phyloP scores from a whole-genome alignment of 441 rosid species.

The Viola pubescens region DNA sequence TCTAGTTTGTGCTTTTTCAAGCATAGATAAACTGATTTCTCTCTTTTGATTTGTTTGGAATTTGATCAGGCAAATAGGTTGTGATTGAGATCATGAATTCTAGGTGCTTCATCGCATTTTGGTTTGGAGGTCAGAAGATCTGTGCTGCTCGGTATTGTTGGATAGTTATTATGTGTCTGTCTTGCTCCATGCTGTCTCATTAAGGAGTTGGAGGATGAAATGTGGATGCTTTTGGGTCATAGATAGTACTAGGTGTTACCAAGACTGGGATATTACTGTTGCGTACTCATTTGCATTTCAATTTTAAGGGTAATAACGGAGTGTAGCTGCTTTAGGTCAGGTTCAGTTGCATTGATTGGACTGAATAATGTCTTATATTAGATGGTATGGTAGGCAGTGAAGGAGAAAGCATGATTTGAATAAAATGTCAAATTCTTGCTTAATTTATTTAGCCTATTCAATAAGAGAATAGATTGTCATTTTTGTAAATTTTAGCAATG shows the following conservation, averaged over 20 bases:
- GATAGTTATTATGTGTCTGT: constrained; percentile 32
- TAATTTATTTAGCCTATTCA: constrained; percentile 16
- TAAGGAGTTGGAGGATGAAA: constrained; percentile 30
- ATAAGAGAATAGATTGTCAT: constrained; percentile 1
- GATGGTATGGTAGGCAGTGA: constrained; percentile 7
- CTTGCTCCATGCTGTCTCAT: constrained; percentile 29
- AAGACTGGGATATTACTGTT: constrained; percentile 16
- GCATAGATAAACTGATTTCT: constrained; percentile 5
- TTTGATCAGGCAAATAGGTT: constrained; percentile 26
- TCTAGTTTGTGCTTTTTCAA: background rate
- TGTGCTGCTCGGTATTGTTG: constrained; percentile 32
- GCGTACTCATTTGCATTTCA: constrained; percentile 8
- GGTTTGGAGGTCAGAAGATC: constrained; percentile 41
- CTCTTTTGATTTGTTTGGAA: background rate
- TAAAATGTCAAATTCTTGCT: background rate
- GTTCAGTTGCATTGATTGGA: constrained; percentile 20
- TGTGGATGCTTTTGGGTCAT: constrained; percentile 74
- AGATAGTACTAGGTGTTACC: constrained; percentile 31
- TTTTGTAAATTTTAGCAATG: constrained; percentile 36
- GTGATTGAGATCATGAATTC: constrained; percentile 42
- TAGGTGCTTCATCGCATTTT: constrained; percentile 31
- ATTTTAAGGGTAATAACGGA: constrained; percentile 1
- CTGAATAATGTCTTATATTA: constrained; percentile 4
- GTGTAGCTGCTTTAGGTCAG: background rate
- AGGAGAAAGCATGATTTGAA: constrained; percentile 10